Base-by-base conservation (phyloP, 2,329 filamentous ascomycete genomes). In the Calonectria pteridis region DNA sequence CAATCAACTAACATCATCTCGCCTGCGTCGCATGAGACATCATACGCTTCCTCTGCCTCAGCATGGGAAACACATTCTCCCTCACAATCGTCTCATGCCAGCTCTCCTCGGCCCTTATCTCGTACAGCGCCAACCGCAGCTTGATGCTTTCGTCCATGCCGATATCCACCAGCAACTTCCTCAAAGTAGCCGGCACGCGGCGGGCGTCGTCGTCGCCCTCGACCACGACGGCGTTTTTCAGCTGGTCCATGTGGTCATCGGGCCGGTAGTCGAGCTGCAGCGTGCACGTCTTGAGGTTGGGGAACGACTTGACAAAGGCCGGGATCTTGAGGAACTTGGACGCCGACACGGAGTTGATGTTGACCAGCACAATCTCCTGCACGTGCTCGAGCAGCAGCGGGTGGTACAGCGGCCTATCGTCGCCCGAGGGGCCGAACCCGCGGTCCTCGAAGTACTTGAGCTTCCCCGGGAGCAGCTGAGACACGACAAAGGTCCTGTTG, bases 251-350 rank as follows among this genome's bases (percentile, higher is more conserved):
- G 33, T 37, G 33, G 23, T 64, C 55, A 16, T 49, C 43, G 1
- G 49, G 23, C 10, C 31, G 43, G 29, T 62, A 51, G 9, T 55
- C 51, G 10, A 69, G 31, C 43, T 31, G 55, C 43, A 69, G 31
- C 5, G 67, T 69, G 55, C 67, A 69, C 1, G 43, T 64, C 23
- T 43, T 31, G 20, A 69, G 55, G 23, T 55, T 69, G n/a, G 67
- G 18, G 28, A 69, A 69, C 13, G 43, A 53, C 23, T 31, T 18
- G 23, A 69, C 9, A 35, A 69, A 62, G 28, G 13, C 23, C 33
- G 67, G 67, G 16, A 69, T 33, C n/a, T 31, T 62, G 46, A 62
- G 18, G 29, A 69, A 69, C 33, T 63, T 51, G 29, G 67, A 69
- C n/a, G 55, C 67, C 18, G 53, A 63, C 20, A 63, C 55, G 16